Conservation (phyloP, 2,329 filamentous ascomycete species). For the Fusarium sp. region DNA sequence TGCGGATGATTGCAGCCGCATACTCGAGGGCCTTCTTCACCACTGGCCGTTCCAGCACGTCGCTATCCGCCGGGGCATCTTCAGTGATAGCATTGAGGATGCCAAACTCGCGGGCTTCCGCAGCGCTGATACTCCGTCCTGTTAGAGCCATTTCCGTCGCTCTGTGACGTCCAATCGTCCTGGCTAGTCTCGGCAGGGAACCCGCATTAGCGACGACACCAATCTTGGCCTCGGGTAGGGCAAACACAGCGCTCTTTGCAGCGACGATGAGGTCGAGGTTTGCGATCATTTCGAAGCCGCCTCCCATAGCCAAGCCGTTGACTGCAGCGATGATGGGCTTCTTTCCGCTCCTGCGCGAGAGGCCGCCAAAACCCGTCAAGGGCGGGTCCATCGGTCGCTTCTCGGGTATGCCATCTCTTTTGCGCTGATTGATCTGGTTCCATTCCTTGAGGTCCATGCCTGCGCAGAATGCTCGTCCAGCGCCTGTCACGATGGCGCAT, state of each 20-base stretch:
- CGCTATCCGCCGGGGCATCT: slow-evolving; percentile 45
- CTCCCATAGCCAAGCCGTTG: slow-evolving; percentile 79
- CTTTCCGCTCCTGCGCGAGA: slow-evolving; percentile 74
- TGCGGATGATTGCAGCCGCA: slow-evolving; percentile 69
- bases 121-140: slow-evolving; percentile 67
- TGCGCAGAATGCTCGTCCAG: slow-evolving; percentile 74
- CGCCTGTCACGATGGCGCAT: slow-evolving; percentile 73
- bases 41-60: slow-evolving; percentile 53
- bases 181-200: slow-evolving; percentile 73
- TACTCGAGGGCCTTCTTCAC: slow-evolving; percentile 67
- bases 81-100: slow-evolving; percentile 73
- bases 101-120: slow-evolving; percentile 71
- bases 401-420: slow-evolving; percentile 37
- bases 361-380: slow-evolving; percentile 69
- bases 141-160: slow-evolving; percentile 76
- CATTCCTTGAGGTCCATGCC: slow-evolving; percentile 71
- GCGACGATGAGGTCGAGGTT: slow-evolving; percentile 81
- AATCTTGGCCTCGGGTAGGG: slow-evolving; percentile 76
- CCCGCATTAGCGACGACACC: slow-evolving; percentile 80
- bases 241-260: slow-evolving; percentile 68
- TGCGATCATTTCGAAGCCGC: slow-evolving; percentile 80
- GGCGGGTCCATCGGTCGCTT: slow-evolving; percentile 45
- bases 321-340: slow-evolving; percentile 84
- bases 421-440: slow-evolving; percentile 43
- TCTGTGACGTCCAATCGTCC: slow-evolving; percentile 74